Conservation (phyloP, 2,329 filamentous ascomycete species). For the Cladophialophora bantiana region DNA sequence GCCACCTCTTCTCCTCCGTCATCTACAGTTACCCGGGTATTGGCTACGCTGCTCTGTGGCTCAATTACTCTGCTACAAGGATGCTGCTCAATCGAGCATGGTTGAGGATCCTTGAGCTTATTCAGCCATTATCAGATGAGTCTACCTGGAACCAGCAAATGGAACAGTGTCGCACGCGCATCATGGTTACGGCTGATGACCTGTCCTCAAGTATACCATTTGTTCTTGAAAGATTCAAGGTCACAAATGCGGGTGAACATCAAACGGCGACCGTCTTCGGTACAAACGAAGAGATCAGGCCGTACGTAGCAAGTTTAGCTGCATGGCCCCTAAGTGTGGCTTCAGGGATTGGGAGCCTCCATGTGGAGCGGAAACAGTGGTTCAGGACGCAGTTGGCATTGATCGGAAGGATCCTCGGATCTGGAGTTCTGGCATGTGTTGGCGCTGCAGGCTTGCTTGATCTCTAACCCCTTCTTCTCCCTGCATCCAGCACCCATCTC, state of each 20-base stretch:
- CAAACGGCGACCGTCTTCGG: neutral
- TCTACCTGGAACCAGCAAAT: slow-evolving; percentile 21
- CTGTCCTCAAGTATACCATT: slow-evolving; percentile 28
- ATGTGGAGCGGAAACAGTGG: slow-evolving; percentile 13
- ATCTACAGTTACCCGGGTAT: slow-evolving; percentile 41
- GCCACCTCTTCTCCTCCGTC: slow-evolving; percentile 39
- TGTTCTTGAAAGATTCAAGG: slow-evolving; percentile 17
- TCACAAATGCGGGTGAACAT: neutral
- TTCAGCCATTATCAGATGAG: slow-evolving; percentile 34
- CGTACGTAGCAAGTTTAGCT: slow-evolving; percentile 17
- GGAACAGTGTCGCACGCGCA: slow-evolving; percentile 7
- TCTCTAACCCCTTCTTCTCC: neutral
- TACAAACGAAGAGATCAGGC: slow-evolving; percentile 15
- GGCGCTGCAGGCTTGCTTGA: slow-evolving; percentile 2
- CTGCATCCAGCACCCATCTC: neutral
- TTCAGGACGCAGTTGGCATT: slow-evolving; percentile 10
- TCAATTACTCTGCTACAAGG: slow-evolving; percentile 40
- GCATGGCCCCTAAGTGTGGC: slow-evolving; percentile 28
- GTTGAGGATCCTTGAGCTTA: slow-evolving; percentile 37
- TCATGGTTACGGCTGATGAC: slow-evolving; percentile 16
- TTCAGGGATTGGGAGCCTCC: slow-evolving; percentile 16
- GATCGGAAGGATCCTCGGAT: slow-evolving; percentile 14
- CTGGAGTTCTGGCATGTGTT: slow-evolving; percentile 7
- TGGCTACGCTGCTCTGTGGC: slow-evolving; percentile 41
- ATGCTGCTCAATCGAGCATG: slow-evolving; percentile 41